phyloP scores from a whole-genome alignment of 1,139 yeast species.

The Suhomyces taliae region DNA sequence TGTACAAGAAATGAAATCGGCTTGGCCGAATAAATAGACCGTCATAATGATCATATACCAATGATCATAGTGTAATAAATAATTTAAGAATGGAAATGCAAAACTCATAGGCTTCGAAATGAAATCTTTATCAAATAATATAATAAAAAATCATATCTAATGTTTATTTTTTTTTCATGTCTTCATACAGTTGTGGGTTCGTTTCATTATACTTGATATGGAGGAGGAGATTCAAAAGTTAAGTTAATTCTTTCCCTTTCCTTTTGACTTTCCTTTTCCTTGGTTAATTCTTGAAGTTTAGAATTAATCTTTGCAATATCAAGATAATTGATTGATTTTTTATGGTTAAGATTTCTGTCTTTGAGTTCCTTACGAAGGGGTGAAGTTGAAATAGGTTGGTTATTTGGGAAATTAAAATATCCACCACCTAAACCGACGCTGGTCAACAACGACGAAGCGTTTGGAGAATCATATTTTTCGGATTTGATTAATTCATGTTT shows the following conservation, averaged over 20 bases:
- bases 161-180: too few species aligned
- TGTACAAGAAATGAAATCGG: not conserved
- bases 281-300: slow-evolving; percentile 18
- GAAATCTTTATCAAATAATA: too few species aligned
- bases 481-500: slow-evolving; percentile 3
- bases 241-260: not conserved
- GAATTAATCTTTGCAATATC: slow-evolving; percentile 32
- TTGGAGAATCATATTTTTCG: slow-evolving; percentile 9
- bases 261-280: slow-evolving; percentile 10
- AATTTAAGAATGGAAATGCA: too few species aligned
- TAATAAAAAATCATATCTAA: too few species aligned
- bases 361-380: slow-evolving; percentile 20
- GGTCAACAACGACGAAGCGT: slow-evolving; percentile 12
- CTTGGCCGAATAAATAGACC: not conserved
- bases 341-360: slow-evolving; percentile 15
- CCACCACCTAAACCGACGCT: slow-evolving; percentile 42
- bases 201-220: slow-evolving; percentile 5
- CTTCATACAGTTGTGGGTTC: too few species aligned
- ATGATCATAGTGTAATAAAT: too few species aligned
- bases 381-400: slow-evolving; percentile 24
- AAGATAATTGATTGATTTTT: slow-evolving; percentile 34
- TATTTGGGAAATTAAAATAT: slow-evolving; percentile 31
- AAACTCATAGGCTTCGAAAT: too few species aligned
- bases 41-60: not conserved
- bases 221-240: slow-evolving; percentile 17